These are phyloP conservation scores for Colletotrichum phormii DNA, from an alignment of 2,329 filamentous ascomycete species.

Conservation along the genomic window DNA sequence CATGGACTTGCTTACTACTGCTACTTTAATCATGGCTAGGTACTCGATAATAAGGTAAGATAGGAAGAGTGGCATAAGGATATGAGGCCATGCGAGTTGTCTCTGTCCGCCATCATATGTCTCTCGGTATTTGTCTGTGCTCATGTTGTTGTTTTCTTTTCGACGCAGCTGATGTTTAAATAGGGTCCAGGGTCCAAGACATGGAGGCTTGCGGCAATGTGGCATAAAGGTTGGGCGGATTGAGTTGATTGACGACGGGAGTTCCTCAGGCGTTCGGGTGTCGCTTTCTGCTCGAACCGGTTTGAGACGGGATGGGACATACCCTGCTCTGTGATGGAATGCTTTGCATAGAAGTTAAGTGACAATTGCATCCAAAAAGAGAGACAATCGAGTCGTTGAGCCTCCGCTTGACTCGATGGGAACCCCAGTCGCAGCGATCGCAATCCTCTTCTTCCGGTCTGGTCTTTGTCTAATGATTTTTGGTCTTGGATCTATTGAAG, in stretches of 20 bases:
- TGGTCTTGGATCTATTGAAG: slow-evolving; percentile 9
- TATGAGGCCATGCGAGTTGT: neutral
- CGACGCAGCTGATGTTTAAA: neutral
- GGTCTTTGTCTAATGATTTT: slow-evolving; percentile 8
- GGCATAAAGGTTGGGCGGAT: neutral
- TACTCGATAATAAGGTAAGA: neutral
- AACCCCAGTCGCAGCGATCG: slow-evolving; percentile 31
- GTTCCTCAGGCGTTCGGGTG: slow-evolving; percentile 2
- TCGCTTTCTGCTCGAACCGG: slow-evolving; percentile 15
- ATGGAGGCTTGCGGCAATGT: neutral
- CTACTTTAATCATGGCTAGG: neutral
- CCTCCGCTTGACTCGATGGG: slow-evolving; percentile 10
- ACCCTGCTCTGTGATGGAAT: slow-evolving; percentile 5
- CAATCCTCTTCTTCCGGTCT: slow-evolving; percentile 22
- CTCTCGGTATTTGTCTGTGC: slow-evolving; percentile 14
- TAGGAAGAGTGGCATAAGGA: neutral
- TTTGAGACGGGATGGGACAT: slow-evolving; percentile 28
- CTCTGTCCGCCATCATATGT: neutral
- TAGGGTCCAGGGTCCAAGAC: slow-evolving; percentile 27
- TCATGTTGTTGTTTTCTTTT: slow-evolving; percentile 3
- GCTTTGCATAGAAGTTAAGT: neutral
- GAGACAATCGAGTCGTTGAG: neutral
- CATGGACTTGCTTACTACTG: too few relatives aligned
- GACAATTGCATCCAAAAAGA: neutral
- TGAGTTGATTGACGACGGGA: slow-evolving; percentile 3